Percentiles rank a stretch among this genome's conserved stretches.
Evolutionary conservation across 768 basidiomycete genomes (phyloP).

Genomic region (Imleria badia): DNA sequence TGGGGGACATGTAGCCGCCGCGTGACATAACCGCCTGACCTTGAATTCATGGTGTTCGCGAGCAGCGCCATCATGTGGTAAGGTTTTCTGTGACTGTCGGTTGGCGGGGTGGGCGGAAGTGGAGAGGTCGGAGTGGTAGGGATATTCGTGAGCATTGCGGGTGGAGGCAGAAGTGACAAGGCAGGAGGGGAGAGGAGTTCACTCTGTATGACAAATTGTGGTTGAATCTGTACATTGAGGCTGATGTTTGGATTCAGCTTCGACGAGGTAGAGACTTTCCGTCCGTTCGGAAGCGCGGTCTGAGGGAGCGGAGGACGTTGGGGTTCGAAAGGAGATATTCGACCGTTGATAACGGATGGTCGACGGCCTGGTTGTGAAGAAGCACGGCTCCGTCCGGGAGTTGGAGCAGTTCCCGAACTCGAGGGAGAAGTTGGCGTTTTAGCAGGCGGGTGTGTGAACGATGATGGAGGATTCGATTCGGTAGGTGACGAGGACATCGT

Average conservation of each 20-base stretch:
- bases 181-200: constrained; percentile 45
- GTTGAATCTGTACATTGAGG: constrained; percentile 46
- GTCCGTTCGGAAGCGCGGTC: constrained; percentile 40
- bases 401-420: constrained; percentile 36
- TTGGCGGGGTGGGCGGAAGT: constrained; percentile 69
- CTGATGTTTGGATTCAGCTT: constrained; percentile 50
- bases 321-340: constrained; percentile 50
- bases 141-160: constrained; percentile 52
- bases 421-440: constrained; percentile 40
- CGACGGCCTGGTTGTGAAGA: constrained; percentile 77
- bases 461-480: constrained; percentile 38
- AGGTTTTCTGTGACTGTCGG: constrained; percentile 75
- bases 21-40: constrained; percentile 86
- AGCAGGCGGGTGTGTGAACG: constrained; percentile 32
- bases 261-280: constrained; percentile 64
- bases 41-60: constrained; percentile 72
- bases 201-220: constrained; percentile 50
- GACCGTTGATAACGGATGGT: constrained; percentile 55
- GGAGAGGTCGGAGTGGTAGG: constrained; percentile 79
- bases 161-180: constrained; percentile 42
- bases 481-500: constrained; percentile 33
- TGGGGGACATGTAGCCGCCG: constrained; percentile 83
- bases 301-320: constrained; percentile 54
- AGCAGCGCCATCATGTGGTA: constrained; percentile 89
- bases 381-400: constrained; percentile 57